phyloP scores from a whole-genome alignment of 768 basidiomycete species.

The Kwoniella botswanensis region DNA sequence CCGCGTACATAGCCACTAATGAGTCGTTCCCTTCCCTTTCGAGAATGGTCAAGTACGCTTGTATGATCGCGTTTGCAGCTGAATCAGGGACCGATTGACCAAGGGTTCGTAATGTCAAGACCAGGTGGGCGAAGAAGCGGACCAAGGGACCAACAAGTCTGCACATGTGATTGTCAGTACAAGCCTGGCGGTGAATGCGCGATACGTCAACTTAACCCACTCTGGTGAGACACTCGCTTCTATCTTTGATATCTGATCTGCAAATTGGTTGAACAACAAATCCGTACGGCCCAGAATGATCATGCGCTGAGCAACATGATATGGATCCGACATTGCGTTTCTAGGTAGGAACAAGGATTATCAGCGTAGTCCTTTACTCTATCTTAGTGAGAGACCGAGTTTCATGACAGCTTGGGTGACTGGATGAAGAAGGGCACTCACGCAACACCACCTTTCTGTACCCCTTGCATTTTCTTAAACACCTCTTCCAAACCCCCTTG shows the following conservation, averaged over 20 bases:
- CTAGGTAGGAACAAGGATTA: constrained; percentile 25
- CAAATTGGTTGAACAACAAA: constrained; percentile 68
- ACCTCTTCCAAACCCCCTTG: constrained; percentile 54
- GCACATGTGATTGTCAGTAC: constrained; percentile 9
- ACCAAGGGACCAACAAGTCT: constrained; percentile 62
- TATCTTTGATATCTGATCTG: constrained; percentile 47
- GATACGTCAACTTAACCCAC: constrained; percentile 38
- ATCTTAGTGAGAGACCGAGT: too few species aligned
- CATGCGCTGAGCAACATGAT: constrained; percentile 57
- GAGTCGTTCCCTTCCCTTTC: constrained; percentile 81
- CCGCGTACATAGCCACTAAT: constrained; percentile 91
- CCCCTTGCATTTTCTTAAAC: constrained; percentile 53
- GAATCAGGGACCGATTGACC: constrained; percentile 73
- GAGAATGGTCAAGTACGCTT: constrained; percentile 84
- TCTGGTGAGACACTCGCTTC: constrained; percentile 54
- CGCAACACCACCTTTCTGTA: constrained; percentile 50
- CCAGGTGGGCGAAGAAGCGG: constrained; percentile 90
- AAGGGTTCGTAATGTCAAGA: constrained; percentile 84
- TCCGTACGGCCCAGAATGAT: constrained; percentile 63
- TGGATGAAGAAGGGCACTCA: constrained; percentile 33
- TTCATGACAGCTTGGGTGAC: too few species aligned
- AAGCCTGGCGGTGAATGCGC: not conserved
- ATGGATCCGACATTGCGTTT: constrained; percentile 53
- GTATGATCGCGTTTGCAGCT: constrained; percentile 79
- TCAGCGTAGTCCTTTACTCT: constrained; percentile 7